Percentiles rank a stretch among this genome's conserved stretches.
Conservation (phyloP, 2,329 filamentous ascomycete species). For the Trichoderma atrobrunneum region DNA sequence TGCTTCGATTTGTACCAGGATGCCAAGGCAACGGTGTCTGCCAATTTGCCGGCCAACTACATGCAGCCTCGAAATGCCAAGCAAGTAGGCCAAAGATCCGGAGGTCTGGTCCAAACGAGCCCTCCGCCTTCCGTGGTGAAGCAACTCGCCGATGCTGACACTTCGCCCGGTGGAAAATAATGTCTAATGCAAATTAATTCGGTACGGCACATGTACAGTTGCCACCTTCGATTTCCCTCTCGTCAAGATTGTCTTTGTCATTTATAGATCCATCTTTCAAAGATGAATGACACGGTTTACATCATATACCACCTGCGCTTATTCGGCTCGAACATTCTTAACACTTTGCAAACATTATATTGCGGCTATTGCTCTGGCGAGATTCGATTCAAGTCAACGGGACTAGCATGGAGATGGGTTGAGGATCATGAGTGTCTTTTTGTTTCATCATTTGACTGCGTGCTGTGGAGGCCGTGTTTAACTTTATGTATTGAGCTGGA, state of each 20-base stretch:
- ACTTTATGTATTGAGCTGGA: neutral
- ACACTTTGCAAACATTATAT: neutral
- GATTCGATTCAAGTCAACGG: neutral
- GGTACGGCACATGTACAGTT: neutral
- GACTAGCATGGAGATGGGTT: neutral
- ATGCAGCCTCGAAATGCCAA: slow-evolving; percentile 25
- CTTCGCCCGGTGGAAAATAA: neutral
- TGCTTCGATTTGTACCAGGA: slow-evolving; percentile 47
- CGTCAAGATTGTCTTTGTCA: slow-evolving; percentile 9
- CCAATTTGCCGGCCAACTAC: slow-evolving; percentile 47
- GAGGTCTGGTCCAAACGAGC: neutral
- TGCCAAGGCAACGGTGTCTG: slow-evolving; percentile 46
- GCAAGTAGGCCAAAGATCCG: neutral
- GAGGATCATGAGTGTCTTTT: neutral
- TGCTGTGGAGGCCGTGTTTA: neutral
- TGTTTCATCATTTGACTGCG: neutral
- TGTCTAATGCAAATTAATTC: neutral
- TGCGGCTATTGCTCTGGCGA: neutral
- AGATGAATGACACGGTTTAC: slow-evolving; percentile 9
- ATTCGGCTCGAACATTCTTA: neutral
- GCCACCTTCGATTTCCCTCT: neutral
- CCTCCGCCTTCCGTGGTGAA: neutral
- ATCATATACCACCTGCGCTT: slow-evolving; percentile 1
- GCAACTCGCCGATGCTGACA: neutral
- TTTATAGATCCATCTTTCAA: slow-evolving; percentile 7